These are phyloP conservation scores for Cubamyces lactineus DNA, from an alignment of 768 basidiomycete species.

Conservation along the genomic window DNA sequence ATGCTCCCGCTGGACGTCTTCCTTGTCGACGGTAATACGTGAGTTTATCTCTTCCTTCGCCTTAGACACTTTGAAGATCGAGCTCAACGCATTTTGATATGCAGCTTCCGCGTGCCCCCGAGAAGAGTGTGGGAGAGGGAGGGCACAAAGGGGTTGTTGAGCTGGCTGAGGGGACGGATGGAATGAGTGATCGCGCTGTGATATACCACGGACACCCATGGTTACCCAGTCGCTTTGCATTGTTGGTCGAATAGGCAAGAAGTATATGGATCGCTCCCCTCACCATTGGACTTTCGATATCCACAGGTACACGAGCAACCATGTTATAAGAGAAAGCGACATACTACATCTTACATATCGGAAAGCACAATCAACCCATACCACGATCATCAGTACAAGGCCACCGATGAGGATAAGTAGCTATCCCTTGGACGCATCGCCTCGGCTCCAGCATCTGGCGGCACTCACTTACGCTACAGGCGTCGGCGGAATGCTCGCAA, in stretches of 20 bases:
- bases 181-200: conserved; percentile 51
- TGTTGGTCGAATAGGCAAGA: neutral
- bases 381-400: too few species aligned
- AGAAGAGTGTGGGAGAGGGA: conserved; percentile 86
- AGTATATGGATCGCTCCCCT: neutral
- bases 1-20: conserved; percentile 79
- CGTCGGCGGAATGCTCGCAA: conserved; percentile 1
- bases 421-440: too few species aligned
- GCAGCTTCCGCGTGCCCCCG: conserved; percentile 80
- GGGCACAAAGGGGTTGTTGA: conserved; percentile 79
- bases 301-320: too few species aligned
- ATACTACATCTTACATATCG: too few species aligned
- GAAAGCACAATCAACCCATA: too few species aligned
- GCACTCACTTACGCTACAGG: conserved; percentile 5
- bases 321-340: too few species aligned
- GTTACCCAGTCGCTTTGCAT: neutral
- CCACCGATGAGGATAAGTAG: too few species aligned
- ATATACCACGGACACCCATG: neutral
- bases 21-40: conserved; percentile 85
- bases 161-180: conserved; percentile 77
- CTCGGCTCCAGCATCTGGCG: too few species aligned
- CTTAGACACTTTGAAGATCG: neutral
- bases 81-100: conserved; percentile 2
- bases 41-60: conserved; percentile 37
- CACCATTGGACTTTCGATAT: neutral